Evolutionary conservation across 495 filamentous ascomycete genomes (phyloP), one percentile per base, ranked within the genome.

Genomic region (Saxophila tyrrhenica): DNA sequence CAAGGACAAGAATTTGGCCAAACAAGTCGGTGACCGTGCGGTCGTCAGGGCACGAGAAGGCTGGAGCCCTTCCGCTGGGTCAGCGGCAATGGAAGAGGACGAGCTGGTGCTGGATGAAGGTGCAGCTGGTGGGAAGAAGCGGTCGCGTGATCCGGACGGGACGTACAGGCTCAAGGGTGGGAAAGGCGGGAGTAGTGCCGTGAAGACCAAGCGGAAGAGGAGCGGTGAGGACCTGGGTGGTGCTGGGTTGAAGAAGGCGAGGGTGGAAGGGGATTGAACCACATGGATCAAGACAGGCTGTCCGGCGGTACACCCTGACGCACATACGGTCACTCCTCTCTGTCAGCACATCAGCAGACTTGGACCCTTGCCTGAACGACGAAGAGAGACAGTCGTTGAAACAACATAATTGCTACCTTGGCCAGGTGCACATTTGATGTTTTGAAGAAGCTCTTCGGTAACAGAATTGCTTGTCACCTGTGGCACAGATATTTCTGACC

Each of bases 151-250:
- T 35, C 25, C 25, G 19, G 24, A 35, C 46, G 62, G 16, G 63
- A 66, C 45, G 48, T 39, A 24, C 19, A 41, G 66, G 44, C 63
- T 65, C 1, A 69, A 67, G 52, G 66, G 66, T 2, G 63, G 65
- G 15, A 61, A 55, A 24, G 54, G 54, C 21, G 73, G 83, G 48
- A 13, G 7, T 5, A 13, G 29, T 5, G 71, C 78, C 0, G 73
- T 70, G 21, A 81, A 81, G 66, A 82, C 84, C 72, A 88, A 86
- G 73, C 76, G 77, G 58, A 75, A 77, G n/a, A 74, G 77, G 25
- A 65, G 60, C 5, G 68, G 65, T 63, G 72, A 23, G 72, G 72
- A 68, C 70, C 69, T 39, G 71, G 75, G 57, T 13, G 58, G 62
- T 46, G 45, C 55, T 19, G 39, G 66, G 61, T 51, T 61, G 56